Percentiles rank a stretch among this genome's conserved stretches.
Conservation (phyloP, 192 early-diverging fungal species). For the Pilobolus umbonatus region DNA sequence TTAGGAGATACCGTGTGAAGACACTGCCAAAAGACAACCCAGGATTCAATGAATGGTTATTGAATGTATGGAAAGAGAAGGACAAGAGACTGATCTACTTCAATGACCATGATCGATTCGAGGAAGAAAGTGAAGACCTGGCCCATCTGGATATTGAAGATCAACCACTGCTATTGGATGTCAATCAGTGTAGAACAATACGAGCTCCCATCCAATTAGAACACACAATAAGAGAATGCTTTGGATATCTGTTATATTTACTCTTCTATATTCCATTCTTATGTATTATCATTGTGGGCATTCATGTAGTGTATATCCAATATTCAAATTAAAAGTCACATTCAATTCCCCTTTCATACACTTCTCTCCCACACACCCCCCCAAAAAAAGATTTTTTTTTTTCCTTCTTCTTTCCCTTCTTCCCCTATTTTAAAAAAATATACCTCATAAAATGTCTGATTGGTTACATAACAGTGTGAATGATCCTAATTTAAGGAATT, state of each 20-base stretch:
- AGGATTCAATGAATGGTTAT: constrained; percentile 72
- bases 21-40: constrained; percentile 69
- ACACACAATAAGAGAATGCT: constrained; percentile 1
- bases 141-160: not conserved
- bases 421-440: not conserved
- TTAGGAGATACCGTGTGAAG: constrained; percentile 59
- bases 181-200: too few relatives aligned
- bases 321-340: too few relatives aligned
- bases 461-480: constrained; percentile 11
- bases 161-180: too few relatives aligned
- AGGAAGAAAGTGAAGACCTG: constrained; percentile 19
- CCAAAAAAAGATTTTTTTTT: too few relatives aligned
- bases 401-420: not conserved
- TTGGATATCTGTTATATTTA: not conserved
- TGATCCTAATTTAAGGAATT: constrained; percentile 6
- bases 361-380: too few relatives aligned
- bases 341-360: too few relatives aligned
- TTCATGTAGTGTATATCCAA: too few relatives aligned
- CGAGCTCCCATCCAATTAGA: not conserved
- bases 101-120: constrained; percentile 72
- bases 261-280: not conserved
- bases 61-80: constrained; percentile 76
- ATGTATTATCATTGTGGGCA: not conserved
- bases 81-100: constrained; percentile 76
- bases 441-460: constrained; percentile 3